Evolutionary conservation across 352 stramenopile genomes (phyloP), one percentile per base, ranked within the genome.

Genomic region (Phytophthora pisi): DNA sequence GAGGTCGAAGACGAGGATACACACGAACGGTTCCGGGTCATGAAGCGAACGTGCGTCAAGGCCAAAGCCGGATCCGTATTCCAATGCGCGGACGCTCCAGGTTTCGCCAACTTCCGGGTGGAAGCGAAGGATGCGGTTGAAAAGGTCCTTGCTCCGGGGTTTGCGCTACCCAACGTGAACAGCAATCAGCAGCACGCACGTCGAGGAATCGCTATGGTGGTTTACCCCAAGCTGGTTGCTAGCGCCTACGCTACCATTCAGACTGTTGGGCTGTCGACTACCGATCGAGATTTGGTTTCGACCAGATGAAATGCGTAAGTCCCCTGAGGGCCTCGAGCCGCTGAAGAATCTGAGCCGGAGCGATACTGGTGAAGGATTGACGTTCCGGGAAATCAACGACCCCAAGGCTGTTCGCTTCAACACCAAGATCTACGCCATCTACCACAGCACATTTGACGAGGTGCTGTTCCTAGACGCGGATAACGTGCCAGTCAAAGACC

Each of bases 381-480:
- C 72, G 2, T 75, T 90, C 57, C 52, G 54, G 20, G 40, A 66
- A 18, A 66, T 70, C 40, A 9, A 64, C 9, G 23, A 26, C 66
- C 74, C 40, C 62, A 45, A 11, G 65, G 78, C 28, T 78, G 79
- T 56, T 66, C 64, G 57, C 75, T 70, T 66, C 31, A 54, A 58
- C 15, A 16, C 76, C 67, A 92, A 91, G 71, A 79, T 89, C 24
- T 70, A 90, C 53, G 81, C 81, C 38, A 78, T 91, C 18, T 75
- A 82, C 61, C 54, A 89, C 66, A 86, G 71, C 50, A 50, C 57
- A 11, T 93, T 91, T 31, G 79, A 82, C 26, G 68, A 82, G 10
- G 75, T 92, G 20, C 62, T 94, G 13, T 88, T 92, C 34, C 61
- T 92, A 13, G 86, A 91, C 31, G 80, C 82, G 4, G 86, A 92